Base-by-base conservation (phyloP, 2,329 filamentous ascomycete genomes). In the Raffaelea albimanens region DNA sequence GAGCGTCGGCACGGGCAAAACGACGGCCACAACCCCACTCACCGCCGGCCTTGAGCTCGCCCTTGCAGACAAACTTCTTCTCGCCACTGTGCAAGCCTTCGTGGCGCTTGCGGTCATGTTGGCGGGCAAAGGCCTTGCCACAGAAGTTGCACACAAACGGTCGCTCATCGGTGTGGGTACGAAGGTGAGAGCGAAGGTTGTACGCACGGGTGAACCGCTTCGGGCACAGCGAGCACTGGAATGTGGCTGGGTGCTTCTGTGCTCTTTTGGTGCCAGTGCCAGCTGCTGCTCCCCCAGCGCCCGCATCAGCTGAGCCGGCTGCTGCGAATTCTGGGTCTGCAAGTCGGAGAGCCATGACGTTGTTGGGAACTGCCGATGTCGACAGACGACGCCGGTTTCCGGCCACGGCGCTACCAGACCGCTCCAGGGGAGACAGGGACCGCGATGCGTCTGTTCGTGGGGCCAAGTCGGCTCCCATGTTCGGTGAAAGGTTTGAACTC, bases 31-130 rank as follows among this genome's bases (percentile, higher is more conserved):
- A 98, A 19, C 93, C 93, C 93, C 93, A 98, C 55, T 85, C 80
- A 5, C 83, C 83, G 42, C 83, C 82, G 2, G 80, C 80, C 56
- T 91, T 90, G 44, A 98, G 79, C 50, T 90, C 86, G 46, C 93
- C 93, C 56, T 88, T 89, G 67, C 93, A 98, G 8, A 97, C 87
- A 62, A 97, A 98, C 61, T 95, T 97, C 78, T 97, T 98, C 69
- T 98, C 93, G 39, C 93, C 93, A 0, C 87, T 94, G 61, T 98
- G 93, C 39, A 98, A 71, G 36, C 91, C 90, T 67, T 98, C 93
- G 65, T 98, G 93, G 36, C 93, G 84, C 67, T 98, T 98, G 41
- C 93, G 84, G 63, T 98, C 93, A 61, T 98, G 93, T 61, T 98
- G 93, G 22, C 93, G 84, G 5, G 93, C 93, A 67, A 98, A 98